These are phyloP conservation scores for Zygosaccharomyces siamensis DNA, from an alignment of 805 yeast genomes.

Conservation along the genomic window DNA sequence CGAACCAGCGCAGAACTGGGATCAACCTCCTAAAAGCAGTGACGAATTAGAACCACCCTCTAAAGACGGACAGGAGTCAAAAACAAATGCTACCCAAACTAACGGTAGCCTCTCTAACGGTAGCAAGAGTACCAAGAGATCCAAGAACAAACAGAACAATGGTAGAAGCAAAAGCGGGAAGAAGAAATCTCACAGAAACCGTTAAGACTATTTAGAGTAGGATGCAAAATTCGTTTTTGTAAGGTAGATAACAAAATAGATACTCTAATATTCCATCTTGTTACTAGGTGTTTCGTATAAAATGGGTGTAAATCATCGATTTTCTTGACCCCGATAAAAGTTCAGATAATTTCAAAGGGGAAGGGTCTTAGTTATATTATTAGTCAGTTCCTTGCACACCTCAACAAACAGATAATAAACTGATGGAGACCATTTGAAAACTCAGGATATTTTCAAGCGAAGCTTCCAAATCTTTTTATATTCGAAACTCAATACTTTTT, in stretches of 20 bases:
- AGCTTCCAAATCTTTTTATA: background rate
- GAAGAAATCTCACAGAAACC: background rate
- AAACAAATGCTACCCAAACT: background rate
- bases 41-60: background rate
- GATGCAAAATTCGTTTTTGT: background rate
- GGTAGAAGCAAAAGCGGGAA: background rate
- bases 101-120: background rate
- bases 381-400: background rate
- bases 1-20: slow-evolving; percentile 53
- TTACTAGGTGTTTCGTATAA: background rate
- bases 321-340: background rate
- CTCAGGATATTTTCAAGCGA: background rate
- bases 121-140: background rate
- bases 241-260: background rate
- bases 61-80: background rate
- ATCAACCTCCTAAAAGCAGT: slow-evolving; percentile 20
- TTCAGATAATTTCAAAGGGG: background rate
- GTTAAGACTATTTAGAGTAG: background rate
- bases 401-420: background rate
- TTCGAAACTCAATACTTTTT: background rate
- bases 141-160: slow-evolving; percentile 1
- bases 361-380: background rate
- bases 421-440: background rate
- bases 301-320: background rate
- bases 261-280: background rate